Conservation (phyloP, 495 filamentous ascomycete genomes). For the Neurospora sp. region DNA sequence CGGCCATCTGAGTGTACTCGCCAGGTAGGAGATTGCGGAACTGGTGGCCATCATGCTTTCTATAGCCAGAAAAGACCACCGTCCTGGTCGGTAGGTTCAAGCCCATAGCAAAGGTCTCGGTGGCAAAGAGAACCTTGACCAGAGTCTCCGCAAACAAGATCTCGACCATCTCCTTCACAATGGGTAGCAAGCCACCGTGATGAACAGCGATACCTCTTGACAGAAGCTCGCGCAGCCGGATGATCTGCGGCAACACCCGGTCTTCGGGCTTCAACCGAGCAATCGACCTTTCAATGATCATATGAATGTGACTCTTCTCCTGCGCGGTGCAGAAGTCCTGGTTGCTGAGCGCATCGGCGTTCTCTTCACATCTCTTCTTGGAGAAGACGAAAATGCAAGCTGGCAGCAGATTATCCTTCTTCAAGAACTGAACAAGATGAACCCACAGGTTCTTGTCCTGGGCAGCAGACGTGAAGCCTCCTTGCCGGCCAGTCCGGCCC, state of each 20-base stretch:
- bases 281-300: constrained; percentile 94
- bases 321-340: constrained; percentile 85
- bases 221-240: constrained; percentile 74
- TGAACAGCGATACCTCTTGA: constrained; percentile 89
- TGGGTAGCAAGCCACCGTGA: constrained; percentile 88
- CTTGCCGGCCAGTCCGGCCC: constrained; percentile 71
- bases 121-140: constrained; percentile 94
- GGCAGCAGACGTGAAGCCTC: constrained; percentile 72
- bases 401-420: constrained; percentile 75
- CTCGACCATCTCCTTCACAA: constrained; percentile 96
- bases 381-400: constrained; percentile 98
- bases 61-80: constrained; percentile 93
- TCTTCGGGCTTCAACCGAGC: constrained; percentile 89
- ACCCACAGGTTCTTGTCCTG: constrained; percentile 98
- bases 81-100: constrained; percentile 91
- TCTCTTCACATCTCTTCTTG: constrained; percentile 93
- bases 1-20: constrained; percentile 98
- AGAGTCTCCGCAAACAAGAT: constrained; percentile 90
- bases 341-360: constrained; percentile 88
- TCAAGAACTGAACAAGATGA: constrained; percentile 80
- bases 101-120: constrained; percentile 98
- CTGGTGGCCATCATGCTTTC: constrained; percentile 84
- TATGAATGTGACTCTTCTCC: constrained; percentile 93
- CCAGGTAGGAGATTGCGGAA: constrained; percentile 90
- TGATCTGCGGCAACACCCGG: constrained; percentile 77